Conservation (phyloP, 75 land plant genomes). For the Ceratopteris richardii region DNA sequence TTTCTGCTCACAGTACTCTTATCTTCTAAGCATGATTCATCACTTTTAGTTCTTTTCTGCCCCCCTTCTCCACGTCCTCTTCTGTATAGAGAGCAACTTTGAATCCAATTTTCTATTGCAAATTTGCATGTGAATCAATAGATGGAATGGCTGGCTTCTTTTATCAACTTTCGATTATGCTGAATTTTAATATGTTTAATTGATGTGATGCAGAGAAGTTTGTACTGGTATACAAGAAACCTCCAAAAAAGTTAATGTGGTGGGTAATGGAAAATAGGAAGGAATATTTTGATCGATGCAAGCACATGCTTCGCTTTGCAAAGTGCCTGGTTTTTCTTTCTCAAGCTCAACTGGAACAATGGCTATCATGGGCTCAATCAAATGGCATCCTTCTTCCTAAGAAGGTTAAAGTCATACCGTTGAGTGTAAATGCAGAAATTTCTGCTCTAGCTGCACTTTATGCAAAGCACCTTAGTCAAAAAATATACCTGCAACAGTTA, state of each 20-base stretch:
- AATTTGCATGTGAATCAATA: no score
- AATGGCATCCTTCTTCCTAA: constrained; percentile 53
- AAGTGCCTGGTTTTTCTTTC: constrained; percentile 77
- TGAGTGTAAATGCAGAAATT: constrained; percentile 85
- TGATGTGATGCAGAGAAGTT: constrained; percentile 61
- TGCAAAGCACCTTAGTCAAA: constrained; percentile 34
- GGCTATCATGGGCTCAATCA: constrained; percentile 72
- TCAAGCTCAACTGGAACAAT: constrained; percentile 62
- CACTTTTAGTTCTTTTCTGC: no score
- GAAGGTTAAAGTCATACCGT: constrained; percentile 46
- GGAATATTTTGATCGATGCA: constrained; percentile 85
- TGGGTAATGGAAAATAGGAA: constrained; percentile 96
- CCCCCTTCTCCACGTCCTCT: no score
- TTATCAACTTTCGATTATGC: background rate
- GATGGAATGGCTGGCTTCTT: no score
- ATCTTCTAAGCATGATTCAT: no score
- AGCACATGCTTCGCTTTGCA: constrained; percentile 58
- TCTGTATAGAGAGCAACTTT: no score
- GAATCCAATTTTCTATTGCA: no score
- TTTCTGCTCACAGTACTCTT: no score
- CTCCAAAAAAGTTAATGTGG: constrained; percentile 68
- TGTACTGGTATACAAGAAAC: constrained; percentile 38
- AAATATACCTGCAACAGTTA: constrained; percentile 52
- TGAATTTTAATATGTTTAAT: constrained; percentile 3
- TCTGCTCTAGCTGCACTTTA: constrained; percentile 72